These are phyloP conservation scores for Sorghum bicolor DNA, from an alignment of 176 grass and related monocot species.

Conservation along the genomic window DNA sequence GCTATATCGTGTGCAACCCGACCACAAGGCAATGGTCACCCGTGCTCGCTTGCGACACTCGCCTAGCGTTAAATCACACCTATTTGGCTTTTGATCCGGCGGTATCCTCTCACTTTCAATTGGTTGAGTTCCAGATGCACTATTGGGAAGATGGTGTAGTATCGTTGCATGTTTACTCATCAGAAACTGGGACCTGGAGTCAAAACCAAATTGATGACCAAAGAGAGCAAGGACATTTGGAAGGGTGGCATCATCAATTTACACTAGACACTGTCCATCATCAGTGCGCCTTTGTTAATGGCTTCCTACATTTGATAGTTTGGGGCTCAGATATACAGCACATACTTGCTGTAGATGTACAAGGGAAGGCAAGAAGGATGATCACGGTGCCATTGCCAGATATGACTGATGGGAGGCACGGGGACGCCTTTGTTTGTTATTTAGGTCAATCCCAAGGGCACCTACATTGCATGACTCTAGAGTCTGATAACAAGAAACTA, in stretches of 20 bases:
- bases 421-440: too few species aligned
- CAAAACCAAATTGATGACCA: not conserved
- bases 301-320: not conserved
- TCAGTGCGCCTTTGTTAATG: not conserved
- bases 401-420: too few species aligned
- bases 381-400: not conserved
- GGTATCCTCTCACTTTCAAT: not conserved
- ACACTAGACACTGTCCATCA: rapidly evolving
- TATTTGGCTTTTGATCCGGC: not conserved
- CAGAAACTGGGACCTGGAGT: not conserved
- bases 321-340: not conserved
- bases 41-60: not conserved
- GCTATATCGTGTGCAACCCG: not conserved
- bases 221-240: not conserved
- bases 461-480: too few species aligned
- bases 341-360: not conserved
- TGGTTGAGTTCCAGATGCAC: not conserved
- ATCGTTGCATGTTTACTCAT: not conserved
- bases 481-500: too few species aligned
- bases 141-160: not conserved
- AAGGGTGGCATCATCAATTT: not conserved
- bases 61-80: not conserved
- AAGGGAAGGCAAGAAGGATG: not conserved
- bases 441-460: too few species aligned
- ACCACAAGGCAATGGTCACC: not conserved